A percentile compares a stretch with the other conserved stretches of the same genome.
Evolutionary conservation across 1,284 basidiomycete genomes (phyloP).

Genomic region (Tetrapyrgos nigripes): DNA sequence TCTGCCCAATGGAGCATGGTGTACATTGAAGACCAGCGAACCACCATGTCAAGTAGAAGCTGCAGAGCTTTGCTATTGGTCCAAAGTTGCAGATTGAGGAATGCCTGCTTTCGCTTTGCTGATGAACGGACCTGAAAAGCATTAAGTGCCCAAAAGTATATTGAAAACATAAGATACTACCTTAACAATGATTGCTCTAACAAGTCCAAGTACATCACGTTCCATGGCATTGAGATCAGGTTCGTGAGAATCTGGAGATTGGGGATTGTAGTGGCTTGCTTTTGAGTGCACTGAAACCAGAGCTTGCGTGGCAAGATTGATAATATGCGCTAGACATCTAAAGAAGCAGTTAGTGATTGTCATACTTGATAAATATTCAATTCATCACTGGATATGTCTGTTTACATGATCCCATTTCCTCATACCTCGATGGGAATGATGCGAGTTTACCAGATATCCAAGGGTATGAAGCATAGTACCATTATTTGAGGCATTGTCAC

Average conservation of each 20-base stretch:
- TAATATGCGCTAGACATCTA: background rate
- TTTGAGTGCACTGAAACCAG: conserved; percentile 36
- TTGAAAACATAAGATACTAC: conserved; percentile 20
- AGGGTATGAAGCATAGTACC: conserved; percentile 5
- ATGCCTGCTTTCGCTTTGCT: conserved; percentile 37
- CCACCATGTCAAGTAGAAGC: conserved; percentile 44
- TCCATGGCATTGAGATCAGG: conserved; percentile 11
- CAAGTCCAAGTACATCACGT: conserved; percentile 35
- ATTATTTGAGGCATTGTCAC: conserved; percentile 15
- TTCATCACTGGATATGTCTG: background rate
- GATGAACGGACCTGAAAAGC: conserved; percentile 36
- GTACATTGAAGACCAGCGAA: conserved; percentile 49
- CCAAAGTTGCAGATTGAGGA: conserved; percentile 29
- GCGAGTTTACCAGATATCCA: background rate
- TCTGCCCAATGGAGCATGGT: conserved; percentile 40
- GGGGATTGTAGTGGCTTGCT: conserved; percentile 33
- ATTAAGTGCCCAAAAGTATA: no score
- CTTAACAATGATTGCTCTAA: conserved; percentile 38
- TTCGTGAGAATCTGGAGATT: conserved; percentile 23
- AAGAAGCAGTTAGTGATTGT: no score
- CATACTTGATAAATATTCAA: background rate
- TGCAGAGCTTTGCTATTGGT: conserved; percentile 18
- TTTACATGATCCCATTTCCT: background rate
- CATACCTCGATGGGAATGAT: background rate
- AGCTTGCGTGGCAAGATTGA: conserved; percentile 38